A percentile compares a stretch with the other conserved stretches of the same genome.
Evolutionary conservation across 495 filamentous ascomycete genomes (phyloP).

Genomic region (Neurospora sp.): DNA sequence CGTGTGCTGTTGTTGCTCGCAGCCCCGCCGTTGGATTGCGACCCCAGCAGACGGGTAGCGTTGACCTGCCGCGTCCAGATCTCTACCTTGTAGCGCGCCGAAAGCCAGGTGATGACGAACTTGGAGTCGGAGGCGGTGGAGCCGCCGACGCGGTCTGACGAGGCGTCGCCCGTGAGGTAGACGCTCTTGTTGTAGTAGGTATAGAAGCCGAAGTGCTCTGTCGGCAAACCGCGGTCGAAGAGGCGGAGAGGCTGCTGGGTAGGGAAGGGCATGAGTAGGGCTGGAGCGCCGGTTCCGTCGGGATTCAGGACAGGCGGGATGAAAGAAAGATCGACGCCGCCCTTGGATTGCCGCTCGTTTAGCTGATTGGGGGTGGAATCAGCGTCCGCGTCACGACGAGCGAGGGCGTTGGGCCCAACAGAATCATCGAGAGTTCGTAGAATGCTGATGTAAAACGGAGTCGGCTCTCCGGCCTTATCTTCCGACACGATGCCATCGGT

Average conservation of each 20-base stretch:
- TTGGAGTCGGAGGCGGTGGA: slow-evolving; percentile 47
- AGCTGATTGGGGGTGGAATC: neutral
- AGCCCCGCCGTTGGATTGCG: slow-evolving; percentile 2
- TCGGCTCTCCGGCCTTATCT: slow-evolving; percentile 54
- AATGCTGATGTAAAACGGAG: slow-evolving; percentile 57
- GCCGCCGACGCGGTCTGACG: slow-evolving; percentile 57
- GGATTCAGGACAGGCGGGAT: slow-evolving; percentile 44
- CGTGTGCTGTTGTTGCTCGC: slow-evolving; percentile 19
- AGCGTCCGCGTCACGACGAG: slow-evolving; percentile 19
- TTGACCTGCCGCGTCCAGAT: slow-evolving; percentile 68
- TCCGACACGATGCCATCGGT: slow-evolving; percentile 55
- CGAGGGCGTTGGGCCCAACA: slow-evolving; percentile 23
- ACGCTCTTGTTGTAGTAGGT: slow-evolving; percentile 84
- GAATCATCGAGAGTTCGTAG: slow-evolving; percentile 23
- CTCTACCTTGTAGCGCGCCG: slow-evolving; percentile 78
- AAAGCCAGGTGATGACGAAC: slow-evolving; percentile 65
- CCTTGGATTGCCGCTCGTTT: neutral
- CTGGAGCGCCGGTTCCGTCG: slow-evolving; percentile 62
- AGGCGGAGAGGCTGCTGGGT: slow-evolving; percentile 71
- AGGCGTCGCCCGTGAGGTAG: slow-evolving; percentile 48
- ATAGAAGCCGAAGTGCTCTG: slow-evolving; percentile 92
- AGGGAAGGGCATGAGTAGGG: slow-evolving; percentile 57
- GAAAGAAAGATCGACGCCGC: slow-evolving; percentile 27
- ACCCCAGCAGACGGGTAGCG: slow-evolving; percentile 31
- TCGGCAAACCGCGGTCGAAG: slow-evolving; percentile 66